Evolutionary conservation across 805 yeast species (phyloP), one percentile per base, ranked within the genome.

Genomic region (Naumovozyma castellii): DNA sequence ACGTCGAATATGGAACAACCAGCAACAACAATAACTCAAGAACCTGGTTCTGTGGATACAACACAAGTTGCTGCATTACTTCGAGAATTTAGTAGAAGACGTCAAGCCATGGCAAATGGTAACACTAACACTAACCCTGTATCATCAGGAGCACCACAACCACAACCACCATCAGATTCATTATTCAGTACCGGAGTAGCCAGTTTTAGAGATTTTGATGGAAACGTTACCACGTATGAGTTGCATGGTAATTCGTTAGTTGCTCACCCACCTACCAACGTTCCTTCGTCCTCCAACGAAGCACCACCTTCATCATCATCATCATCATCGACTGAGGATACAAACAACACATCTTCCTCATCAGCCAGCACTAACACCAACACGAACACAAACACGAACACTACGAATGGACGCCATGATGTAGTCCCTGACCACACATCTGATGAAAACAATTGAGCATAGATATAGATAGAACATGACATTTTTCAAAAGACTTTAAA

Each of bases 131-230:
- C n/a, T 8, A 29, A 13, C 10, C 14, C 19, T 3, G n/a, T 12
- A 9, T 6, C 6, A 6, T 18, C 13, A 22, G 10, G 10, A 6
- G 9, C 6, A 22, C 6, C 27, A 22, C 27, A 22, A 10, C 27
- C 6, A 22, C 32, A 12, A 6, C 14, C 15, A 22, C 27, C 12
- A 32, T 12, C 4, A 27, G 22, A 37, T 32, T 32, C 39, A 19
- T 13, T 56, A 39, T 59, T 59, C 32, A 52, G 47, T 39, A 43
- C 55, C 4, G 65, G 65, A 18, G 65, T 59, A 8, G 65, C 62
- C 6, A 59, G 64, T 44, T 50, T 42, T 34, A 56, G 65, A 46
- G 45, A 47, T 32, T 48, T 41, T 16, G 43, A 47, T 34, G 65
- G 65, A 10, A 38, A 43, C 14, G 62, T 60, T 6, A 43, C 58